Evolutionary conservation across 495 filamentous ascomycete genomes (phyloP).

Genomic region (Chaetomium fimeti): DNA sequence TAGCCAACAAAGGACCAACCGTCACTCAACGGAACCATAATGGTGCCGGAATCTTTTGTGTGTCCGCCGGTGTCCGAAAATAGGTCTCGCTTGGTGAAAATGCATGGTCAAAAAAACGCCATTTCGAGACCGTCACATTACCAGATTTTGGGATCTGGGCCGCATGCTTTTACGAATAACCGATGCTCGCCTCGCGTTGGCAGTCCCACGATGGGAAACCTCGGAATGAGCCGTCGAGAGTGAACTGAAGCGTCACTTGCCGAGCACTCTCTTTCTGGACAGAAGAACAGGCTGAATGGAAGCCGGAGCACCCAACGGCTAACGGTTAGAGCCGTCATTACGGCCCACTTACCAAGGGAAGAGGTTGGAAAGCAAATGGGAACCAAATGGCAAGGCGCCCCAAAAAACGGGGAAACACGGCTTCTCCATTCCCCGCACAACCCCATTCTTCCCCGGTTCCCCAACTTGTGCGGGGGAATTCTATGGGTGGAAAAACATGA

Average conservation of each 20-base stretch:
- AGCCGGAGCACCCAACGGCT: neutral
- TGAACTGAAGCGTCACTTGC: neutral
- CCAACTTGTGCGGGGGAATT: slow-evolving; percentile 11
- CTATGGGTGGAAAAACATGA: slow-evolving; percentile 12
- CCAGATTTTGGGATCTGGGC: too few species aligned
- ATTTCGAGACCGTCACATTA: too few species aligned
- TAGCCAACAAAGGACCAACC: too few species aligned
- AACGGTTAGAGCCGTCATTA: slow-evolving; percentile 1
- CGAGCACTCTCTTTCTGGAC: neutral
- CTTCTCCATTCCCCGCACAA: slow-evolving; percentile 11
- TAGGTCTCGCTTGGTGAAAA: too few species aligned
- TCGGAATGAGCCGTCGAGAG: neutral
- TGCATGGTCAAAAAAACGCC: too few species aligned
- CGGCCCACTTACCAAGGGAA: neutral
- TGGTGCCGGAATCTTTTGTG: too few species aligned
- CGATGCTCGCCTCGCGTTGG: neutral
- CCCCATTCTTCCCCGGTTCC: slow-evolving; percentile 5
- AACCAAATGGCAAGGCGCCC: neutral
- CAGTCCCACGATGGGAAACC: neutral
- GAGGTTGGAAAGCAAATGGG: neutral
- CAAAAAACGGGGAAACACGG: neutral
- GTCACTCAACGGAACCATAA: neutral
- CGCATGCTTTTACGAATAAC: too few species aligned
- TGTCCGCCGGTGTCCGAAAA: too few species aligned
- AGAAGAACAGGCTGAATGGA: slow-evolving; percentile 13